A percentile compares a stretch with the other conserved stretches of the same genome.
Conservation (phyloP, 257 asterid genomes). For the Orobanche coerulescens region DNA sequence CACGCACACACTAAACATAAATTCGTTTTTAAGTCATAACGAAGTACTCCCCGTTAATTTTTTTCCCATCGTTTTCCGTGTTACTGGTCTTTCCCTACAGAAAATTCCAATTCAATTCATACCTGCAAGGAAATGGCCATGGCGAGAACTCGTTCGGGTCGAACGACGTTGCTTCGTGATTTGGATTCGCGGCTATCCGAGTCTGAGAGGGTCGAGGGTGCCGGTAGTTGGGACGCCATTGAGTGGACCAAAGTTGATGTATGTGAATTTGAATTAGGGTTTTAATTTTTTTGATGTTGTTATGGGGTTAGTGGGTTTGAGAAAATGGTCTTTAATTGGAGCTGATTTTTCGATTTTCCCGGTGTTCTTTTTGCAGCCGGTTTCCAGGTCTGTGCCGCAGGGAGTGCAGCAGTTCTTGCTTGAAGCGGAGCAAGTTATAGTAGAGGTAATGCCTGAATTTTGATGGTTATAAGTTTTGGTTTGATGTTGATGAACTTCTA, state of each 20-base stretch:
- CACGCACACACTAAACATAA: slow-evolving; percentile 18
- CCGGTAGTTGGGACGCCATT: slow-evolving; percentile 85
- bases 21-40: slow-evolving; percentile 24
- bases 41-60: not conserved
- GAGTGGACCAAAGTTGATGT: slow-evolving; percentile 96
- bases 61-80: slow-evolving; percentile 8
- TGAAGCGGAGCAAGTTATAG: slow-evolving; percentile 60
- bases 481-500: not conserved
- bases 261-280: slow-evolving; percentile 30
- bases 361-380: slow-evolving; percentile 36
- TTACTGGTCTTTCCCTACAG: not conserved
- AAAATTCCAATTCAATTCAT: slow-evolving; percentile 15
- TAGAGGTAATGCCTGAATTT: slow-evolving; percentile 43
- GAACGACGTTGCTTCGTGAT: slow-evolving; percentile 54
- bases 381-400: slow-evolving; percentile 55
- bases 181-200: slow-evolving; percentile 46
- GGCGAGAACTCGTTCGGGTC: slow-evolving; percentile 58
- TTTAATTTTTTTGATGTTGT: not conserved
- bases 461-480: not conserved
- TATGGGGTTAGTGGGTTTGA: not conserved
- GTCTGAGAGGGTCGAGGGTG: slow-evolving; percentile 68
- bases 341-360: not conserved
- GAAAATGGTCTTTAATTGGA: not conserved
- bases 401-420: slow-evolving; percentile 57
- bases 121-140: slow-evolving; percentile 30